Conservation (phyloP, 2,329 filamentous ascomycete genomes). For the Dryadomyces quercivorus region DNA sequence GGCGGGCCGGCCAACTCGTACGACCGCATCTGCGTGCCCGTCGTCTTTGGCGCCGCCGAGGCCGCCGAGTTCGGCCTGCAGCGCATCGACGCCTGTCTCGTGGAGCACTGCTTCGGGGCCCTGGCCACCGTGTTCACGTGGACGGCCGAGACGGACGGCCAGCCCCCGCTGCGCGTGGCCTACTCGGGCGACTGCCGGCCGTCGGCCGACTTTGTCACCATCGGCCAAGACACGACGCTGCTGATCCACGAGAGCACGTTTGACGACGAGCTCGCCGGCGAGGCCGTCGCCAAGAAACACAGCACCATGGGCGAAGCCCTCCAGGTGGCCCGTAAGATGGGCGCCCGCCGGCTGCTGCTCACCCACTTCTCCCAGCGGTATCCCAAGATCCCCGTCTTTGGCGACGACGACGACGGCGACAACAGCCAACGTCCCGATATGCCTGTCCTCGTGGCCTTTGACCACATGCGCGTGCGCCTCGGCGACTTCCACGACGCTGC, state of each 20-base stretch:
- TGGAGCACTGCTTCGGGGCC: constrained; percentile 69
- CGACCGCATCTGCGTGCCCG: constrained; percentile 14
- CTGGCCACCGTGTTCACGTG: constrained; percentile 60
- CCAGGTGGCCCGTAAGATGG: constrained; percentile 63
- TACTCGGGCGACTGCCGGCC: constrained; percentile 94
- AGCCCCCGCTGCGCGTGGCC: constrained; percentile 57
- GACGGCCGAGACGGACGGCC: constrained; percentile 29
- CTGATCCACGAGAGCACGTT: constrained; percentile 96
- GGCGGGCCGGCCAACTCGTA: not conserved
- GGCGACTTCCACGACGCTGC: constrained; percentile 56
- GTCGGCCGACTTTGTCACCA: constrained; percentile 51
- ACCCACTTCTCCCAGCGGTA: constrained; percentile 97
- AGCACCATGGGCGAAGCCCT: constrained; percentile 81
- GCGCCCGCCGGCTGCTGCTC: constrained; percentile 65
- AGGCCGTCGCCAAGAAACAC: constrained; percentile 82
- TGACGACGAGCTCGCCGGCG: constrained; percentile 66
- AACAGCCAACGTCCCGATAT: constrained; percentile 20
- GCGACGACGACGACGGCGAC: constrained; percentile 13
- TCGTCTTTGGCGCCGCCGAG: constrained; percentile 22
- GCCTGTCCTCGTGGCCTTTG: constrained; percentile 62
- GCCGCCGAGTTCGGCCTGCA: constrained; percentile 41
- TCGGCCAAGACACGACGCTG: constrained; percentile 66
- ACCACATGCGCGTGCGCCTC: constrained; percentile 63
- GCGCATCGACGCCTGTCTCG: constrained; percentile 53
- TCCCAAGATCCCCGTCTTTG: constrained; percentile 53